Evolutionary conservation across 257 asterid genomes (phyloP).

Genomic region (Solanum sejunctum): DNA sequence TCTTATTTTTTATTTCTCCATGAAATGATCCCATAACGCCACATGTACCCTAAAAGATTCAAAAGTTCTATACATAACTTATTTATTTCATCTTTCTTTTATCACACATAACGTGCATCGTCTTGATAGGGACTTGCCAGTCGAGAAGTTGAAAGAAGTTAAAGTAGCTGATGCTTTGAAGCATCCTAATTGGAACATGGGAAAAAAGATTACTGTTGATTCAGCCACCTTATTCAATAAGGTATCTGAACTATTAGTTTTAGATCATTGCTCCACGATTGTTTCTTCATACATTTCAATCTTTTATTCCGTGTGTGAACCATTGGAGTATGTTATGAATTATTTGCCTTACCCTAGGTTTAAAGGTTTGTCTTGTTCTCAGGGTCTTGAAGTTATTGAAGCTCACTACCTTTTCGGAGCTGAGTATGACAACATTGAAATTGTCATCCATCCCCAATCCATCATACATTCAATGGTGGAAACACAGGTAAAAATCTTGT

Average conservation of each 20-base stretch:
- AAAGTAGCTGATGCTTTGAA: conserved; percentile 98
- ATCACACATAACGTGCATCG: neutral
- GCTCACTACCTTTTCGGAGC: conserved; percentile 97
- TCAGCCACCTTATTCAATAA: conserved; percentile 97
- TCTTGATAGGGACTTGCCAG: conserved; percentile 73
- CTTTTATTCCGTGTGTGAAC: neutral
- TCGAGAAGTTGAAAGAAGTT: conserved; percentile 80
- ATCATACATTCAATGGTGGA: conserved; percentile 97
- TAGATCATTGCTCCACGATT: neutral
- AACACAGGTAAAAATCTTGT: conserved; percentile 48
- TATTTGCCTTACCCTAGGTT: neutral
- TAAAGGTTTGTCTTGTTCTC: neutral
- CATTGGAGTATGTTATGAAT: neutral
- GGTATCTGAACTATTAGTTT: conserved; percentile 27
- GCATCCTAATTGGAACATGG: conserved; percentile 99
- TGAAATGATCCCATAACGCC: neutral
- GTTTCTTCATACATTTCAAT: neutral
- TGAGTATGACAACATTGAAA: conserved; percentile 81
- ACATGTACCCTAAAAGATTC: neutral
- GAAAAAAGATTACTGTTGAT: conserved; percentile 94
- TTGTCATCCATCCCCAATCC: conserved; percentile 93
- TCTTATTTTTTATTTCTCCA: neutral
- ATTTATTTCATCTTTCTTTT: neutral
- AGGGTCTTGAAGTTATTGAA: conserved; percentile 98
- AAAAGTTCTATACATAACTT: neutral